Conservation (phyloP, 1,284 basidiomycete species). For the Fomitopsis schrenkii region DNA sequence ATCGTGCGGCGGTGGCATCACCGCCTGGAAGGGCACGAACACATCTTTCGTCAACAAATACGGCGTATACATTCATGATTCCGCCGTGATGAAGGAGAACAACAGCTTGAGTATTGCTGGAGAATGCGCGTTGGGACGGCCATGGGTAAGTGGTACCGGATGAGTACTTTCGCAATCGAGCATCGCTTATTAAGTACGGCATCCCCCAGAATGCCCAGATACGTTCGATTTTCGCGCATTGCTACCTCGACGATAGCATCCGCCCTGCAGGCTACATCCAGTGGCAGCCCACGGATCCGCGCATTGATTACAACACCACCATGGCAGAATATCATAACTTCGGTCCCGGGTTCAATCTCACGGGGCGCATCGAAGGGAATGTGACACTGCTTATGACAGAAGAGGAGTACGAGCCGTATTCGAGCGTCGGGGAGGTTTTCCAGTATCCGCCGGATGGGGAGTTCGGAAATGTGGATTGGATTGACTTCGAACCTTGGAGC, state of each 20-base stretch:
- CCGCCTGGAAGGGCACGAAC: slow-evolving; percentile 8
- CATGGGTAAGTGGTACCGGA: not conserved
- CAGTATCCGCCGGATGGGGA: not conserved
- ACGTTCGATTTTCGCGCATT: slow-evolving; percentile 1
- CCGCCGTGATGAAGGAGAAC: not conserved
- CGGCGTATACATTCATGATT: slow-evolving; percentile 6
- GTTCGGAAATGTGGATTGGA: slow-evolving; percentile 1
- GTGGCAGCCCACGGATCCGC: not conserved
- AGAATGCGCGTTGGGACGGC: slow-evolving; percentile 2
- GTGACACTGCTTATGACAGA: not conserved
- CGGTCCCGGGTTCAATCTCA: slow-evolving; percentile 5
- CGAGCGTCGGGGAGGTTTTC: not conserved
- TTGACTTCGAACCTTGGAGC: not conserved
- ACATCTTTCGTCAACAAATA: slow-evolving; percentile 6
- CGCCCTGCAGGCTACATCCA: slow-evolving; percentile 2
- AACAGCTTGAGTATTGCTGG: not conserved
- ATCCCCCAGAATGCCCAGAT: not conserved
- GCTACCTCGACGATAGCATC: slow-evolving; percentile 3
- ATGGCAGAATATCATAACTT: slow-evolving; percentile 3
- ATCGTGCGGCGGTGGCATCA: slow-evolving; percentile 4
- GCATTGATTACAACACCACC: slow-evolving; percentile 5
- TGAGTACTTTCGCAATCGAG: not conserved
- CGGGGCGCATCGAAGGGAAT: not conserved
- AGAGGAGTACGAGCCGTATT: slow-evolving; percentile 4
- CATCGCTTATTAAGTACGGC: not conserved